Base-by-base conservation (phyloP, 768 basidiomycete species). In the Ephemerocybe angulata region DNA sequence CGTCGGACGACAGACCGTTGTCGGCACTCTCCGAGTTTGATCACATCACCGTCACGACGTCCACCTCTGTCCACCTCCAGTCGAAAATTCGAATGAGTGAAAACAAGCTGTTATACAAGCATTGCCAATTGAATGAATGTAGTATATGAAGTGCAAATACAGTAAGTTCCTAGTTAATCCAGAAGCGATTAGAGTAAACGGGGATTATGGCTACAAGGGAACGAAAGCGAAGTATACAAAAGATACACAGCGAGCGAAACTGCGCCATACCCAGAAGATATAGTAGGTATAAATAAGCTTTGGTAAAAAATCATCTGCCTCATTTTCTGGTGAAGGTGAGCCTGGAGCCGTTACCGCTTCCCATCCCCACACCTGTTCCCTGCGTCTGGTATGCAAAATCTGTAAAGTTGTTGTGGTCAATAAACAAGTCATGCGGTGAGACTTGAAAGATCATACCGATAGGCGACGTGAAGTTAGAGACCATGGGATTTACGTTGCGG, bases 401-500 rank as follows among this genome's bases (percentile, higher is more conserved):
- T 71, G 22, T 11, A 43, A 31, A 30, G 46, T 25, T 22, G 28
- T 25, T 11, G n/a, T 29, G 40, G 28, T 30, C 22, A 24, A 10
- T 13, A n/a, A 17, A 41, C 52, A 22, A 38, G 30, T 28, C 50
- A 50, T 30, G 24, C 22, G 37, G 15, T 22, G 19, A 50, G 21
- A 19, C 12, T 37, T n/a, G 21, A 51, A 3, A 53, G 33, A 40
- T 69, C 75, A 19, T 57, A 88, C 87, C 83, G 50, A 89, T 84
- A 1, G 87, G 87, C 22, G 85, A 87, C 41, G 78, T 85, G 71
- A 82, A 89, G 58, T 82, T 80, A 58, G 82, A 74, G 47, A 88
- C 76, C 69, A 86, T 68, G 38, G 76, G 79, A 58, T 84, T 78
- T 52, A 77, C 55, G 52, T 67, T 73, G 25, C 69, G 68, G 25